A percentile compares a stretch with the other conserved stretches of the same genome.
phyloP scores from a whole-genome alignment of 2,329 filamentous ascomycete genomes.

The Cytospora chrysosperma region DNA sequence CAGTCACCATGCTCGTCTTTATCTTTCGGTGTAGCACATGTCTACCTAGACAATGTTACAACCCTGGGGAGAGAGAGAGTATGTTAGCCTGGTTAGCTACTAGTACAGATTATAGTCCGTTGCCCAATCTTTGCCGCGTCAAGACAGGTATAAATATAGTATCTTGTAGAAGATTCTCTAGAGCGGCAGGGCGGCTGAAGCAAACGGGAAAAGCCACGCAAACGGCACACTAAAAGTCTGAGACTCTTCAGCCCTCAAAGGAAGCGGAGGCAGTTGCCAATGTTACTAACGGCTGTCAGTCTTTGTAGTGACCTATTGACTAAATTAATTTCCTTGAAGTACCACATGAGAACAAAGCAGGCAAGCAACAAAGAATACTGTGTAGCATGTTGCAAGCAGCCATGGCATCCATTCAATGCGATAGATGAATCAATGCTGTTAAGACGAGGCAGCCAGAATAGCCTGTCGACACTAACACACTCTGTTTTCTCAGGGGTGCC shows the following conservation, averaged over 20 bases:
- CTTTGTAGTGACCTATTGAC: background rate
- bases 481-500: background rate
- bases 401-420: background rate
- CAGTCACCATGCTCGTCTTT: background rate
- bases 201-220: background rate
- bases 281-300: background rate
- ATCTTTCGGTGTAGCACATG: constrained; percentile 10
- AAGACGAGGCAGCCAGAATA: background rate
- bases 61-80: too few relatives aligned
- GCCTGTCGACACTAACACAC: background rate
- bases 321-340: background rate
- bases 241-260: background rate
- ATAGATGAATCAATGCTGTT: too few relatives aligned
- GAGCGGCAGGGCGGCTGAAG: background rate
- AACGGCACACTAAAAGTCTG: background rate
- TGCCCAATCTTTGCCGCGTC: background rate
- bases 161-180: background rate
- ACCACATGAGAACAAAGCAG: background rate
- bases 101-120: background rate
- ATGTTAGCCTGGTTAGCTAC: too few relatives aligned
- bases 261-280: background rate
- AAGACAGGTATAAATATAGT: background rate
- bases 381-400: too few relatives aligned
- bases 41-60: background rate
- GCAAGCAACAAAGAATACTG: background rate